Evolutionary conservation across 2,329 filamentous ascomycete genomes (phyloP).

Genomic region (Fusarium sp.): DNA sequence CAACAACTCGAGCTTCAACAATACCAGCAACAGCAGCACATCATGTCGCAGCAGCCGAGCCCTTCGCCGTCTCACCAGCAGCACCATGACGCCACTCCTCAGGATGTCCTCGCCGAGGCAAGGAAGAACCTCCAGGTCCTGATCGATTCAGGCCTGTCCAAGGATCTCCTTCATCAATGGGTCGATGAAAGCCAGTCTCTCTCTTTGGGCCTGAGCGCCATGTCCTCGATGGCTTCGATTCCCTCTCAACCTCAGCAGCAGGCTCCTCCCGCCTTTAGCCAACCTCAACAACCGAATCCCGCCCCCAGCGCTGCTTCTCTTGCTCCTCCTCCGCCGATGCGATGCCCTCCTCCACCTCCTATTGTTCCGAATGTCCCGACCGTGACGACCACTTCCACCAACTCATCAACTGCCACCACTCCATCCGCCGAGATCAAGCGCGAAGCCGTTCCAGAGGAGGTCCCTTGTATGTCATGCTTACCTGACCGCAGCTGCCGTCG

Average conservation of each 20-base stretch:
- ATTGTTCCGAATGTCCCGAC: conserved; percentile 34
- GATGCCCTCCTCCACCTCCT: conserved; percentile 49
- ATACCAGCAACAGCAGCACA: conserved; percentile 34
- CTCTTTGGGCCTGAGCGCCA: conserved; percentile 35
- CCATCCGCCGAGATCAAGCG: conserved; percentile 46
- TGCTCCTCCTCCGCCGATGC: conserved; percentile 48
- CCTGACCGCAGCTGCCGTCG: neutral
- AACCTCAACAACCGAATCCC: conserved; percentile 26
- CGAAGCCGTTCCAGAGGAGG: conserved; percentile 46
- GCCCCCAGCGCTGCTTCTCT: conserved; percentile 34
- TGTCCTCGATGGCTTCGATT: conserved; percentile 27
- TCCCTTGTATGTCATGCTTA: conserved; percentile 40
- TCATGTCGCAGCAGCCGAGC: conserved; percentile 42
- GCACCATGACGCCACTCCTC: conserved; percentile 51
- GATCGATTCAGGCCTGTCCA: conserved; percentile 59
- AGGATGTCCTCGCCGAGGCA: conserved; percentile 59
- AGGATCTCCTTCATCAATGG: conserved; percentile 57
- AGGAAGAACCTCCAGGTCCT: conserved; percentile 59
- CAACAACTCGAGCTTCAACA: conserved; percentile 37
- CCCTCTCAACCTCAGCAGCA: conserved; percentile 36
- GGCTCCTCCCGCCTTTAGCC: conserved; percentile 27
- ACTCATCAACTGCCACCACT: conserved; percentile 38
- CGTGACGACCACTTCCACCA: conserved; percentile 35
- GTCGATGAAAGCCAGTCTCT: conserved; percentile 54
- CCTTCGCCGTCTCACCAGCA: conserved; percentile 41